Evolutionary conservation across 1,139 yeast species (phyloP), one percentile per base, ranked within the genome.

Genomic region (Kazachstania sp.): DNA sequence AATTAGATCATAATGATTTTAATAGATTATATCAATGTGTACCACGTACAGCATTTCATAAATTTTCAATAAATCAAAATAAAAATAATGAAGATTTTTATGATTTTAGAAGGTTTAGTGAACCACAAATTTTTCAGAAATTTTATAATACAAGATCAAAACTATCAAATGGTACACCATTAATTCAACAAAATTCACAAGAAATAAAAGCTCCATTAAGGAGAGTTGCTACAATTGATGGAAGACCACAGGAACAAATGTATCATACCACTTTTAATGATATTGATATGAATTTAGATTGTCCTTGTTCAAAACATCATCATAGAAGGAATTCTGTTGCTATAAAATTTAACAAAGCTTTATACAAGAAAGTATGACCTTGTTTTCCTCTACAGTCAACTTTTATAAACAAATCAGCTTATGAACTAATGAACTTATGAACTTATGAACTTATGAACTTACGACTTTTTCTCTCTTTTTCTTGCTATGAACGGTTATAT

Each of bases 311-410:
- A 29, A 57, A 61, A 41, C 66, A 62, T 49, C 67, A 63, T 45
- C 67, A 61, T 48, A 56, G 67, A 50, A 55, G 67, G 45, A 61
- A 63, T 44, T 61, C 66, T 9, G 52, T 57, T 7, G 67, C 67
- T 13, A 55, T 62, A 26, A 58, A 55, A 48, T 63, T 63, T 47
- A 50, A 57, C 41, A 60, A 58, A 48, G 61, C 63, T 5, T 42
- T 51, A 18, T 55, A 50, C 45, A 53, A 52, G 42, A 39, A 37
- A 20, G 16, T 37, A 18, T 39, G n/a, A 12, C 11, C 16, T 9
- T 9, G 9, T 5, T 13, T 32, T 13, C 8, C 28, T 23, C 8
- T 23, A 9, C 8, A 23, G 9, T 23, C 28, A 23, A 4, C 8
- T 7, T 23, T 23, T 23, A 7, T 2, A 23, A 23, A 7, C 28